Base-by-base conservation (phyloP, 164 flowering plant genomes). In the Berberis vulgaris region DNA sequence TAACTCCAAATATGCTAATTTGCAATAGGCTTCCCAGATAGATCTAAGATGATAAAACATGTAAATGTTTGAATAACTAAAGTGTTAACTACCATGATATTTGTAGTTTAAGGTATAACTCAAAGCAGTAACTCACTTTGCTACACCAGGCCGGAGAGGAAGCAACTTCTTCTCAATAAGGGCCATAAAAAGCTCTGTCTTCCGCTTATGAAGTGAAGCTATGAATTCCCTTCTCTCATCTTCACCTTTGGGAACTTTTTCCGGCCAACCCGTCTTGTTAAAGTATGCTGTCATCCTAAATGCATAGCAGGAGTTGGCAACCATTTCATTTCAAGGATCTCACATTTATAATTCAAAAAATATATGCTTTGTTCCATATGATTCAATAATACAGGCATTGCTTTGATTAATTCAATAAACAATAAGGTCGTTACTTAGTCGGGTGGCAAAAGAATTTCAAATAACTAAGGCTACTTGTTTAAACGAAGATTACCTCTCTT, bases 71-170 rank as follows among this genome's bases (percentile, higher is more conserved):
- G 5, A 47, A 47, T 47, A 47, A 9, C 50, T 5, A 47, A 47
- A 47, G 50, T 47, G 5, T 5, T 5, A 47, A 47, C 50, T 47
- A 5, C 5, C 5, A 5, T 5, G 9, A 47, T 9, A 47, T 47
- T 47, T 5, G 50, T 9, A 47, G 50, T 42, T 6, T n/a, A 40
- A 39, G 43, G 6, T 57, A 57, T 3, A 40, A 41, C 9, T 3
- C 9, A 2, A 57, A 26, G 26, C 45, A 41, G 49, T 50, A 62
- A 77, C 89, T 57, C 43, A 93, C 98, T 89, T 88, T 72, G 96
- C 88, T 63, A 94, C 97, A 54, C 98, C 96, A 9, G 98, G 98
- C n/a, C 98, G 85, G 69, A 94, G 93, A 58, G 97, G 98, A 63
- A 94, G 83, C 77, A 90, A 74, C 73, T 84, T 84, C 69, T 94